Conservation (phyloP, 306 rosid genomes). For the Medicago truncatula region DNA sequence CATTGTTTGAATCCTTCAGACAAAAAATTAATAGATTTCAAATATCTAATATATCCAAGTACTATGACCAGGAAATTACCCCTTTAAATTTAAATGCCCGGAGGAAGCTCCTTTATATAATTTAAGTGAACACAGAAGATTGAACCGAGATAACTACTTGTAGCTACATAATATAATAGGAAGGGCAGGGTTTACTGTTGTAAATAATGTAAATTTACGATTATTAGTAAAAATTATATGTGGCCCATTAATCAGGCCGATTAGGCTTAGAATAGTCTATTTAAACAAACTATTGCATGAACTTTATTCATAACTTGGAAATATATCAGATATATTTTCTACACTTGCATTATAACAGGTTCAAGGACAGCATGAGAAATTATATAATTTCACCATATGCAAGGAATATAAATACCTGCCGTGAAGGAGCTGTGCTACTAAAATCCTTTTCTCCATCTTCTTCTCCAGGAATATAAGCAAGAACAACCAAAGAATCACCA, state of each 20-base stretch:
- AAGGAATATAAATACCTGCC: conserved; percentile 67
- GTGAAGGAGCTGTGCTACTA: conserved; percentile 75
- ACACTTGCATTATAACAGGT: conserved; percentile 10
- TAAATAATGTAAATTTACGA: not conserved
- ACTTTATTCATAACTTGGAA: not conserved
- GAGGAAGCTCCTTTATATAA: conserved; percentile 23
- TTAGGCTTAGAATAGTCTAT: not conserved
- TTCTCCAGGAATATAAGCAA: conserved; percentile 91
- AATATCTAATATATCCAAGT: conserved; percentile 13
- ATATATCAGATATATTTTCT: conserved; percentile 2
- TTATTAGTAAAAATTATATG: not conserved
- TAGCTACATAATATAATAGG: not conserved
- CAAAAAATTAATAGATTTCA: not conserved
- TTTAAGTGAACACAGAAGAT: not conserved
- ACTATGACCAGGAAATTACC: conserved; percentile 21
- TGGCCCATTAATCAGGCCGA: not conserved
- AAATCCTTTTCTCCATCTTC: conserved; percentile 88
- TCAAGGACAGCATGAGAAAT: conserved; percentile 19
- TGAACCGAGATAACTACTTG: conserved; percentile 34
- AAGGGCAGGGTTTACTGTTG: not conserved
- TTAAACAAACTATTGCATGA: not conserved
- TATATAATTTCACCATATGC: conserved; percentile 38
- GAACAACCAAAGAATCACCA: conserved; percentile 92
- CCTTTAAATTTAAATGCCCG: conserved; percentile 21
- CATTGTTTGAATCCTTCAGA: conserved; percentile 32